phyloP scores from a whole-genome alignment of 768 basidiomycete species.

The Galerina sulciceps region DNA sequence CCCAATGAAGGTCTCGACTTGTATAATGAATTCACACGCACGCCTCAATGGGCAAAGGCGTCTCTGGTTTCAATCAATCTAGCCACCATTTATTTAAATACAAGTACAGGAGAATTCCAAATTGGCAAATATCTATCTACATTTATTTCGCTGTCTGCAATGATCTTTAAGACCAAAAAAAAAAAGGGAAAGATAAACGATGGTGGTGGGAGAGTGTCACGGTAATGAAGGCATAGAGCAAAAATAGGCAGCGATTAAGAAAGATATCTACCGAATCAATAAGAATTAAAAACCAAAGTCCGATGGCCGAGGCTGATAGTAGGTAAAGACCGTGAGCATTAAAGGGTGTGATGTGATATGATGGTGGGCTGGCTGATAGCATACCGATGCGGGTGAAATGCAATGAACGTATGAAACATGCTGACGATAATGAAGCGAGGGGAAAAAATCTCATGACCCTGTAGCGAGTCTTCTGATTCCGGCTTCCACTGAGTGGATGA shows the following conservation, averaged over 20 bases:
- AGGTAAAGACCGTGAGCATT: constrained; percentile 24
- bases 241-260: constrained; percentile 16
- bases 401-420: constrained; percentile 5
- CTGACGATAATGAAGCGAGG: not conserved
- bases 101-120: constrained; percentile 11
- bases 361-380: constrained; percentile 6
- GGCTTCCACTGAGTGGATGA: not conserved
- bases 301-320: constrained; percentile 19
- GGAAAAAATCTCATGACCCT: constrained; percentile 3
- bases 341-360: constrained; percentile 18
- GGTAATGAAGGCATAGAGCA: constrained; percentile 1
- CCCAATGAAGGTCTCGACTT: not conserved
- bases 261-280: constrained; percentile 14
- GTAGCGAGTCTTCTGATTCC: constrained; percentile 6
- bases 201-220: not conserved
- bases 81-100: constrained; percentile 5
- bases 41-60: not conserved
- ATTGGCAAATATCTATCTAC: constrained; percentile 14
- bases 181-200: not conserved
- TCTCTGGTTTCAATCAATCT: constrained; percentile 1
- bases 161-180: constrained; percentile 3
- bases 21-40: not conserved
- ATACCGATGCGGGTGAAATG: constrained; percentile 7
- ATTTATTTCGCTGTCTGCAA: constrained; percentile 7
- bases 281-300: constrained; percentile 19